Percentiles rank a stretch among this genome's conserved stretches.
Conservation (phyloP, 1,284 basidiomycete genomes). For the Rhizopogon parksii region DNA sequence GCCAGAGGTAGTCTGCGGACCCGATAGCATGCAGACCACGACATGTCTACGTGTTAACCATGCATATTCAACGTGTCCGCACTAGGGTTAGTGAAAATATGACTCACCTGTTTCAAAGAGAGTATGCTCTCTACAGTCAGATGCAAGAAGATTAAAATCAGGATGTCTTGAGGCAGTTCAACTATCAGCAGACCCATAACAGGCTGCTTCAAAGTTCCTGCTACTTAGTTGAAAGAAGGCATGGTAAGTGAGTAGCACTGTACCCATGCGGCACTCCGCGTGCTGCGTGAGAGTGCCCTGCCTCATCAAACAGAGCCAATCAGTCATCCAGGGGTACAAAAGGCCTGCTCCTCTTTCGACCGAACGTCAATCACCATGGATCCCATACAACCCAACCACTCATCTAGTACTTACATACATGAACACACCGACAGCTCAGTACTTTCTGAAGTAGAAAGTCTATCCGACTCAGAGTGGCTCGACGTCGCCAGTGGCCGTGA, state of each 20-base stretch:
- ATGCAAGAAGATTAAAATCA: slow-evolving; percentile 28
- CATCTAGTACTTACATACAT: slow-evolving; percentile 13
- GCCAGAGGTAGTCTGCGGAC: slow-evolving; percentile 22
- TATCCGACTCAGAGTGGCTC: slow-evolving; percentile 76
- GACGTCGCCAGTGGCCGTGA: slow-evolving; percentile 60
- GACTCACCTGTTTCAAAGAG: slow-evolving; percentile 40
- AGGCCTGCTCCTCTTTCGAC: slow-evolving; percentile 25
- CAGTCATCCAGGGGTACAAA: slow-evolving; percentile 12
- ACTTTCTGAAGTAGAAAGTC: slow-evolving; percentile 54
- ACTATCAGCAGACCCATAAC: slow-evolving; percentile 16
- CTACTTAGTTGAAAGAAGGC: not conserved
- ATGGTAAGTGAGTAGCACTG: slow-evolving; percentile 13
- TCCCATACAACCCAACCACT: slow-evolving; percentile 16
- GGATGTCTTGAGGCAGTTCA: slow-evolving; percentile 34
- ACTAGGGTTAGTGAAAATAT: not conserved
- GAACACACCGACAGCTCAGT: slow-evolving; percentile 28
- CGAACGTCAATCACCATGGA: slow-evolving; percentile 27
- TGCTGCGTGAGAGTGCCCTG: slow-evolving; percentile 3
- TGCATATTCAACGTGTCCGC: slow-evolving; percentile 11
- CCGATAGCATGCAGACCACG: slow-evolving; percentile 41
- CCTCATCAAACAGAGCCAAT: slow-evolving; percentile 10
- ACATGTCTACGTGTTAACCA: slow-evolving; percentile 44
- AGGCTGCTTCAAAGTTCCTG: not conserved
- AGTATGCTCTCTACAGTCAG: slow-evolving; percentile 37
- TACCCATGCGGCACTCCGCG: slow-evolving; percentile 8